Conservation (phyloP, 768 basidiomycete species). For the Scleroderma citrinum region DNA sequence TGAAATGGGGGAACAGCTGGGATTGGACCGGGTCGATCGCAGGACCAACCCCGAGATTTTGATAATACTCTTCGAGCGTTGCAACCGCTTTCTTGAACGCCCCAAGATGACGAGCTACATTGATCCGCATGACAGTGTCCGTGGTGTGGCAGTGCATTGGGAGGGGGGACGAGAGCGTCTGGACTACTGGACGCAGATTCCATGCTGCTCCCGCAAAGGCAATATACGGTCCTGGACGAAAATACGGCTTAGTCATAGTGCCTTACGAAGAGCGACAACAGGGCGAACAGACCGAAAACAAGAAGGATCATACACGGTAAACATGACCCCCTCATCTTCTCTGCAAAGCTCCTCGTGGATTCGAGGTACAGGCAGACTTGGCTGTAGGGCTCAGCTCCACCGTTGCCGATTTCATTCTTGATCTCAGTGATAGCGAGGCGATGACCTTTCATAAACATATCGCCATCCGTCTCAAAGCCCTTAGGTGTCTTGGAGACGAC, state of each 20-base stretch:
- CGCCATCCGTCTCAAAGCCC: too few species aligned
- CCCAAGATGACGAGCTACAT: too few species aligned
- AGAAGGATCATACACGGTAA: conserved; percentile 21
- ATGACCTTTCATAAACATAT: conserved; percentile 4
- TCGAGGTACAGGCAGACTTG: conserved; percentile 17
- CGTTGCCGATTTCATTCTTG: conserved; percentile 17
- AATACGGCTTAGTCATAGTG: not conserved
- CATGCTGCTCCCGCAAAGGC: conserved; percentile 22
- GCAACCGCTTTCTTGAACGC: too few species aligned
- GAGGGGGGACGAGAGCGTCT: conserved; percentile 20
- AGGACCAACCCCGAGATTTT: conserved; percentile 12
- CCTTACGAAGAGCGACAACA: not conserved
- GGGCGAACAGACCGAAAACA: conserved; percentile 19
- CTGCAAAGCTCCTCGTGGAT: conserved; percentile 8
- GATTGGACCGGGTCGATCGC: conserved; percentile 19
- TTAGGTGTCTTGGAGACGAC: too few species aligned
- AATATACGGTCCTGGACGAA: conserved; percentile 17
- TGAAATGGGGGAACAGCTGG: conserved; percentile 3
- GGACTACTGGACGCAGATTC: conserved; percentile 17
- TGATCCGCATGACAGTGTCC: too few species aligned
- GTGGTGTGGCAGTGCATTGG: conserved; percentile 20
- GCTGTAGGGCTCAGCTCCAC: conserved; percentile 19
- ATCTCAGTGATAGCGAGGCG: conserved; percentile 16
- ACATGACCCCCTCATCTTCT: conserved; percentile 8
- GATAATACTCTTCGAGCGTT: too few species aligned